A percentile compares a stretch with the other conserved stretches of the same genome.
These are phyloP conservation scores for Colletotrichum gigasporum DNA, from an alignment of 2,329 filamentous ascomycete genomes.

Conservation along the genomic window DNA sequence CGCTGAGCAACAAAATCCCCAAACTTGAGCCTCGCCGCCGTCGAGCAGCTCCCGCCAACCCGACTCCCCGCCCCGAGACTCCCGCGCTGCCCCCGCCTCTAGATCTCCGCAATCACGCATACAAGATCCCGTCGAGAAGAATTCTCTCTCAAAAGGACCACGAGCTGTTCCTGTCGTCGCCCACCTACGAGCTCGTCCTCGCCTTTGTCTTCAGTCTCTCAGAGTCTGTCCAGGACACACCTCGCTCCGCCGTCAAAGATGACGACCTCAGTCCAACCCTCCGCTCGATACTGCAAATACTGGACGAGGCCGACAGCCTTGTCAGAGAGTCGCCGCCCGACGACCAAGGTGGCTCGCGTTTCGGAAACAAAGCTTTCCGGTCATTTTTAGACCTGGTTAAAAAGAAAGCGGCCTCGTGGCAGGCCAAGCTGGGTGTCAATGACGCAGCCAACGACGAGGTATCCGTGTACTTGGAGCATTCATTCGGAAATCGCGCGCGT, in stretches of 20 bases:
- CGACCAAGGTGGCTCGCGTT: slow-evolving; percentile 88
- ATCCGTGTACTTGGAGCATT: slow-evolving; percentile 81
- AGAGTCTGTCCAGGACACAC: slow-evolving; percentile 78
- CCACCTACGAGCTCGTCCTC: slow-evolving; percentile 78
- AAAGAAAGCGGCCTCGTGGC: slow-evolving; percentile 68
- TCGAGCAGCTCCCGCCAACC: slow-evolving; percentile 60
- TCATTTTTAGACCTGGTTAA: slow-evolving; percentile 78
- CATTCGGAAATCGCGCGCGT: slow-evolving; percentile 84
- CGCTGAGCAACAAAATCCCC: slow-evolving; percentile 56
- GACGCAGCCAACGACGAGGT: slow-evolving; percentile 72
- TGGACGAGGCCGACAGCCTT: slow-evolving; percentile 74
- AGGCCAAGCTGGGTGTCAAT: slow-evolving; percentile 66
- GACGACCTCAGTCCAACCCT: slow-evolving; percentile 67
- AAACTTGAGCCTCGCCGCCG: slow-evolving; percentile 74
- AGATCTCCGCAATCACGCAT: slow-evolving; percentile 66
- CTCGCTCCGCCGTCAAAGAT: slow-evolving; percentile 70
- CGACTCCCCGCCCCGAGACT: slow-evolving; percentile 76
- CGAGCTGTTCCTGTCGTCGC: slow-evolving; percentile 80
- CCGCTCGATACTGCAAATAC: slow-evolving; percentile 71
- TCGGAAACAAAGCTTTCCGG: slow-evolving; percentile 93
- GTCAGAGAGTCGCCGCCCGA: slow-evolving; percentile 78
- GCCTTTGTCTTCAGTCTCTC: slow-evolving; percentile 89
- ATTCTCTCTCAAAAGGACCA: slow-evolving; percentile 87
- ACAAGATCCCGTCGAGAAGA: slow-evolving; percentile 75
- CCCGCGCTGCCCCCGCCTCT: slow-evolving; percentile 77